A percentile compares a stretch with the other conserved stretches of the same genome.
phyloP scores from a whole-genome alignment of 2,329 filamentous ascomycete genomes.

The Fusarium setosum region DNA sequence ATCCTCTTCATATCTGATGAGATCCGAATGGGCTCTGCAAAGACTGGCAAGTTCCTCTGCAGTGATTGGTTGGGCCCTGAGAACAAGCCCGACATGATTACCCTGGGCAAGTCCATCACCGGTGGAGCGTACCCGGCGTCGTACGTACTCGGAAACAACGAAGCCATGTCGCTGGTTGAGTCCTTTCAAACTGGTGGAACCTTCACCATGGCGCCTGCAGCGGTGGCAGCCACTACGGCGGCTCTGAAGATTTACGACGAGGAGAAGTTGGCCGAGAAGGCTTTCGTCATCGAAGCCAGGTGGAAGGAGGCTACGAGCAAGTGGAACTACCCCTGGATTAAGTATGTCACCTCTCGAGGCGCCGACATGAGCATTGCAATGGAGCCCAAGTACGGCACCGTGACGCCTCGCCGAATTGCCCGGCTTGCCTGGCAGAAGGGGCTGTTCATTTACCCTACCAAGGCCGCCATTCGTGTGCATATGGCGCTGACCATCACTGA shows the following conservation, averaged over 20 bases:
- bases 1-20: constrained; percentile 40
- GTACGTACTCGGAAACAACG: constrained; percentile 25
- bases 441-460: constrained; percentile 12
- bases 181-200: constrained; percentile 14
- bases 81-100: constrained; percentile 37
- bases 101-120: constrained; percentile 35
- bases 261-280: constrained; percentile 21
- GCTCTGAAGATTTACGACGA: constrained; percentile 17
- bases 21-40: constrained; percentile 34
- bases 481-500: constrained; percentile 27
- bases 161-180: constrained; percentile 19
- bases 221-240: constrained; percentile 10
- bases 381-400: constrained; percentile 11
- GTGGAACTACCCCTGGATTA: constrained; percentile 21
- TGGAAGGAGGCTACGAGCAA: constrained; percentile 15
- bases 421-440: constrained; percentile 21
- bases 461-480: constrained; percentile 8
- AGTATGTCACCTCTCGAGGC: constrained; percentile 17
- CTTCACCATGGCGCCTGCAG: constrained; percentile 23
- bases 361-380: constrained; percentile 21
- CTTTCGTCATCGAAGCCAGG: constrained; percentile 10
- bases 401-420: constrained; percentile 19
- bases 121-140: constrained; percentile 30
- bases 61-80: constrained; percentile 35
- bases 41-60: constrained; percentile 39